Evolutionary conservation across 1,284 basidiomycete genomes (phyloP).

Genomic region (Sporisorium reilianum): DNA sequence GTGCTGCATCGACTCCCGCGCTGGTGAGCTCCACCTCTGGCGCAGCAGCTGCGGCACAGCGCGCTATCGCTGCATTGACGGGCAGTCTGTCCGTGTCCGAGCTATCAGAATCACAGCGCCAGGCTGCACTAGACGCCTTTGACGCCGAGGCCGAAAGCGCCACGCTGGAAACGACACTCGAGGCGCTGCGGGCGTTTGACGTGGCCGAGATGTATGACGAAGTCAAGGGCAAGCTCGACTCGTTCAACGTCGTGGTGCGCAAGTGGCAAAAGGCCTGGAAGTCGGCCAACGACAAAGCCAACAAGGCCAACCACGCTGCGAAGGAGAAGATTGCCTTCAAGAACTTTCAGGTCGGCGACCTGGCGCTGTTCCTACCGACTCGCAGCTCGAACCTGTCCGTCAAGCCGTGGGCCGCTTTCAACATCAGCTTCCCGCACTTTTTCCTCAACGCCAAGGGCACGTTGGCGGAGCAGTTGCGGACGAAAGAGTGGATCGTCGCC

Average conservation of each 20-base stretch:
- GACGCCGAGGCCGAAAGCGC: slow-evolving; percentile 44
- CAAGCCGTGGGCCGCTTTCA: slow-evolving; percentile 65
- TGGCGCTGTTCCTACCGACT: slow-evolving; percentile 94
- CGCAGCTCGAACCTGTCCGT: slow-evolving; percentile 79
- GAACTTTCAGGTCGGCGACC: slow-evolving; percentile 73
- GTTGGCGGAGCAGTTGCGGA: slow-evolving; percentile 78
- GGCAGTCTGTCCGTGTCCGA: slow-evolving; percentile 42
- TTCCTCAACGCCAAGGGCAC: slow-evolving; percentile 82
- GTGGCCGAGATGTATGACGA: slow-evolving; percentile 83
- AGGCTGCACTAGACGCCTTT: slow-evolving; percentile 52
- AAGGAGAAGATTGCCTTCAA: slow-evolving; percentile 71
- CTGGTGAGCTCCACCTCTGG: slow-evolving; percentile 12
- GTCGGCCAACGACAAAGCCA: slow-evolving; percentile 79
- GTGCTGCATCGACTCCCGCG: slow-evolving; percentile 14
- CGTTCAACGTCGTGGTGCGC: slow-evolving; percentile 78
- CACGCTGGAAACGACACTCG: slow-evolving; percentile 64
- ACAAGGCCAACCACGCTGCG: slow-evolving; percentile 68
- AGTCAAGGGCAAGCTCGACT: slow-evolving; percentile 78
- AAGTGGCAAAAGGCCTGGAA: slow-evolving; percentile 94
- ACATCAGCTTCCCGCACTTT: slow-evolving; percentile 90
- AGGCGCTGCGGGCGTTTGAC: slow-evolving; percentile 76
- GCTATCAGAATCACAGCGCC: slow-evolving; percentile 50
- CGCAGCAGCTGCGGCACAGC: slow-evolving; percentile 25
- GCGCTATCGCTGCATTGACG: slow-evolving; percentile 36
- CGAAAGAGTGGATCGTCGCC: slow-evolving; percentile 88